These are phyloP conservation scores for Tremella fuciformis DNA, from an alignment of 768 basidiomycete genomes.

Conservation along the genomic window DNA sequence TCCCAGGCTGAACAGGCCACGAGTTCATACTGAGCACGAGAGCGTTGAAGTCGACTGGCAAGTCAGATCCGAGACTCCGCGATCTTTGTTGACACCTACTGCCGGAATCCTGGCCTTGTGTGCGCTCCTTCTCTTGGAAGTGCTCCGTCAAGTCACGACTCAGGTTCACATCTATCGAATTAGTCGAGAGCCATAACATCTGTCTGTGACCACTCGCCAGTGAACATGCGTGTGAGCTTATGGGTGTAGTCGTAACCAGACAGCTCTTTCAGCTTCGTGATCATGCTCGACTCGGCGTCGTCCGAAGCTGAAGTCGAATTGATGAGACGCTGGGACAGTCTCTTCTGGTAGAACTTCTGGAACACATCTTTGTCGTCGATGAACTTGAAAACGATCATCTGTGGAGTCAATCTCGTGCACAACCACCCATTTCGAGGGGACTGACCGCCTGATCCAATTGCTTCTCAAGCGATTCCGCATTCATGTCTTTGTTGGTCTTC, in stretches of 20 bases:
- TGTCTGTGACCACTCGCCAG: constrained; percentile 57
- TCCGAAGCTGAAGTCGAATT: constrained; percentile 88
- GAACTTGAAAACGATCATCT: constrained; percentile 99
- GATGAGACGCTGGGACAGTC: constrained; percentile 87
- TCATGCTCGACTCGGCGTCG: constrained; percentile 96
- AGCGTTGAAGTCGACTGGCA: constrained; percentile 74
- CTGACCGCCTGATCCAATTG: constrained; percentile 85
- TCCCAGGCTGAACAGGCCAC: constrained; percentile 80
- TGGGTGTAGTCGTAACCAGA: constrained; percentile 96
- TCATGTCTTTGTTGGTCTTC: constrained; percentile 93
- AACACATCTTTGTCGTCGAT: constrained; percentile 99
- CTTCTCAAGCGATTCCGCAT: constrained; percentile 84
- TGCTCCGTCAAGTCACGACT: constrained; percentile 93
- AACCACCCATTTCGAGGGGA: no score
- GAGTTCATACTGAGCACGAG: constrained; percentile 94
- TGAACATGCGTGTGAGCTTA: constrained; percentile 96
- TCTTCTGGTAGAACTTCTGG: constrained; percentile 95
- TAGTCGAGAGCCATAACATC: neutral
- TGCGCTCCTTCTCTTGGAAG: constrained; percentile 89
- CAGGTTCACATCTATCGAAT: constrained; percentile 76
- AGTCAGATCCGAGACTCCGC: neutral
- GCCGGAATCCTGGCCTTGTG: constrained; percentile 51
- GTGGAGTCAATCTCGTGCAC: constrained; percentile 13
- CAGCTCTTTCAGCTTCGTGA: constrained; percentile 91
- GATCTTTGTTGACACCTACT: constrained; percentile 1